Conservation (phyloP, 1,139 yeast species). For the Pichia sp. region DNA sequence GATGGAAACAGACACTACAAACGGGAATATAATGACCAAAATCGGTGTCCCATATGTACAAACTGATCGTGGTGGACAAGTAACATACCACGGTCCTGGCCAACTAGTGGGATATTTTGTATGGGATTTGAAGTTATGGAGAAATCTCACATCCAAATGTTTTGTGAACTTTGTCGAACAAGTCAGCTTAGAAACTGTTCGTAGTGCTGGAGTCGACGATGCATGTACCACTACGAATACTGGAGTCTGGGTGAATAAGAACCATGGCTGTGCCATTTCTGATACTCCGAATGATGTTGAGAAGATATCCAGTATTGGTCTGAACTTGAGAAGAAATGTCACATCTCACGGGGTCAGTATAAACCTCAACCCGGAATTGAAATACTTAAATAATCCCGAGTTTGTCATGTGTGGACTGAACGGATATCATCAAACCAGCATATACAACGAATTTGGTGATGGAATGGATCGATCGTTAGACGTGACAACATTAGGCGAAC, state of each 20-base stretch:
- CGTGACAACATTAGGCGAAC: slow-evolving; percentile 4
- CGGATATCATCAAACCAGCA: slow-evolving; percentile 48
- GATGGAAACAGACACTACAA: too few species aligned
- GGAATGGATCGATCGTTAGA: background rate
- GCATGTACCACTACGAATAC: slow-evolving; percentile 55
- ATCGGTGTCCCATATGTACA: slow-evolving; percentile 83
- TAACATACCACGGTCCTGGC: slow-evolving; percentile 96
- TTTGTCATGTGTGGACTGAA: slow-evolving; percentile 85
- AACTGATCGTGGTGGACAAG: slow-evolving; percentile 91
- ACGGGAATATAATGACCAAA: slow-evolving; percentile 23
- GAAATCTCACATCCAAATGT: slow-evolving; percentile 59
- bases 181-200: slow-evolving; percentile 50
- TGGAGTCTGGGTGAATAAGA: slow-evolving; percentile 67
- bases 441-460: slow-evolving; percentile 15
- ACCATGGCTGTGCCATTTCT: too few species aligned
- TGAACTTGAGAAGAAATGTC: slow-evolving; percentile 75
- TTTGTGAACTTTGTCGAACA: slow-evolving; percentile 67
- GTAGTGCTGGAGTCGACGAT: slow-evolving; percentile 18
- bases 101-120: slow-evolving; percentile 85
- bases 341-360: slow-evolving; percentile 89
- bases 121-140: slow-evolving; percentile 60
- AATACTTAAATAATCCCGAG: slow-evolving; percentile 51
- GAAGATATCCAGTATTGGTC: slow-evolving; percentile 87
- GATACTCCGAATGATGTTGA: too few species aligned
- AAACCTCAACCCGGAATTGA: slow-evolving; percentile 68